Conservation (phyloP, 192 early-diverging fungal species). For the Blastocladiella britannica region DNA sequence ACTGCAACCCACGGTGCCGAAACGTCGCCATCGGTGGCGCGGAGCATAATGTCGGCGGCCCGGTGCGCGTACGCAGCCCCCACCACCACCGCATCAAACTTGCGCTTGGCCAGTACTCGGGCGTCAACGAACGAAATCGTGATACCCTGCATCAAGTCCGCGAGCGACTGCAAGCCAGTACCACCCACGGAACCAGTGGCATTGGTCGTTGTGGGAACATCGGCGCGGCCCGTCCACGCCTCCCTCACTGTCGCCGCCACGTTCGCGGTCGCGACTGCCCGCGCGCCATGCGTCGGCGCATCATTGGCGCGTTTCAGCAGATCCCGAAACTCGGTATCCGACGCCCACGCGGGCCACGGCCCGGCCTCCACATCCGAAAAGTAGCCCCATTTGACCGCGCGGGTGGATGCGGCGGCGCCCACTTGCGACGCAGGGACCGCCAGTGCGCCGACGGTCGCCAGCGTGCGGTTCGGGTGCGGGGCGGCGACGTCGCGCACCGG, state of each 20-base stretch:
- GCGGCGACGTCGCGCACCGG: conserved; percentile 15
- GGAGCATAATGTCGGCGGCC: background rate
- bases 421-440: too few species aligned
- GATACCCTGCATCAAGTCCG: background rate
- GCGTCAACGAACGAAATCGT: background rate
- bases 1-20: too few species aligned
- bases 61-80: background rate
- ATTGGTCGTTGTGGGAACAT: too few species aligned
- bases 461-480: conserved; percentile 16
- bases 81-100: background rate
- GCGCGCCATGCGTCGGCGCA: conserved; percentile 7
- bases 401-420: conserved; percentile 7
- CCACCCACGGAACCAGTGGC: too few species aligned
- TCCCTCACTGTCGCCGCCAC: background rate
- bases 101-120: background rate
- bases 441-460: conserved; percentile 23
- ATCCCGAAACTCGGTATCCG: conserved; percentile 20
- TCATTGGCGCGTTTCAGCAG: conserved; percentile 24
- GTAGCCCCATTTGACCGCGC: conserved; percentile 28
- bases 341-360: conserved; percentile 28
- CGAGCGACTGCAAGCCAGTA: too few species aligned
- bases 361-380: conserved; percentile 30
- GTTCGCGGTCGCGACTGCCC: background rate
- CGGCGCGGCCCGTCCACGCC: background rate
- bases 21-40: background rate